Evolutionary conservation across 75 land plant species (phyloP).

Genomic region (Cupressus sempervirens): DNA sequence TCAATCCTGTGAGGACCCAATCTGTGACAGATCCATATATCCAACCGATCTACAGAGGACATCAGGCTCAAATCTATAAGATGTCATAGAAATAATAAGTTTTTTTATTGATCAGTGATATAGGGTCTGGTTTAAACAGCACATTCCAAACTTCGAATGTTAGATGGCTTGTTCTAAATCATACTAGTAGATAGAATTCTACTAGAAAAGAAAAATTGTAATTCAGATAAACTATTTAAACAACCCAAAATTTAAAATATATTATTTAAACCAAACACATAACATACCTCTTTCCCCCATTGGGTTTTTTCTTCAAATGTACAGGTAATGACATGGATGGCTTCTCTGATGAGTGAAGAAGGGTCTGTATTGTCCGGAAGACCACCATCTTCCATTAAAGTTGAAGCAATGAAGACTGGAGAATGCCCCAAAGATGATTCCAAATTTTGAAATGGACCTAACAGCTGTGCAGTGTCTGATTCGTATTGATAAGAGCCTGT

Average conservation of each 20-base stretch:
- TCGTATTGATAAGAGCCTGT: background rate
- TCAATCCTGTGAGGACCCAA: constrained; percentile 26
- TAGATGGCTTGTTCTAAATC: no score
- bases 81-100: background rate
- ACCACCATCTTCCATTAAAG: constrained; percentile 60
- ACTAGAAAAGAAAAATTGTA: no score
- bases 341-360: constrained; percentile 59
- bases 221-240: no score
- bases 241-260: no score
- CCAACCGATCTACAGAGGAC: constrained; percentile 31
- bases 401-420: constrained; percentile 58
- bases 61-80: background rate
- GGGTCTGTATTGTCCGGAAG: constrained; percentile 64
- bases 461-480: background rate
- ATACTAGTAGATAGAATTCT: no score
- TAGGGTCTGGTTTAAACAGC: no score
- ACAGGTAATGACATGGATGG: constrained; percentile 86
- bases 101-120: background rate
- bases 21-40: constrained; percentile 31
- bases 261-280: no score
- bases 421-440: constrained; percentile 58
- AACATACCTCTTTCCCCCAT: constrained; percentile 81
- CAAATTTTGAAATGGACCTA: constrained; percentile 57
- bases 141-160: no score
- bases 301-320: constrained; percentile 87